Evolutionary conservation across 177 flowering plant genomes (phyloP).

Genomic region (Vitis hybrid): DNA sequence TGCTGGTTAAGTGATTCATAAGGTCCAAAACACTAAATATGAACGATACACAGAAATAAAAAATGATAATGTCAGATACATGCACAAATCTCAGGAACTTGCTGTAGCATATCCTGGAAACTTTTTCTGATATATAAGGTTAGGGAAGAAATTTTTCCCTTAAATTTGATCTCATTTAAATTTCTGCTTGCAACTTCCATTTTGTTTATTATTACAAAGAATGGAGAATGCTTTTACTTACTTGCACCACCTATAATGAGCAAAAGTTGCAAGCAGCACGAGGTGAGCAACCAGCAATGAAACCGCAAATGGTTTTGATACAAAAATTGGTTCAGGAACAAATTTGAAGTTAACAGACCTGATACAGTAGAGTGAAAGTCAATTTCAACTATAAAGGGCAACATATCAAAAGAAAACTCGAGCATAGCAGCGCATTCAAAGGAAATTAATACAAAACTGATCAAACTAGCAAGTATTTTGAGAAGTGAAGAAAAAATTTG

Average conservation of each 20-base stretch:
- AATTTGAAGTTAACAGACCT: conserved; percentile 99
- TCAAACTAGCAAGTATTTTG: not conserved
- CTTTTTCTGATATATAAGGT: not conserved
- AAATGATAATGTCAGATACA: no score
- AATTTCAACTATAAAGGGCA: no score
- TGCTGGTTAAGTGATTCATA: no score
- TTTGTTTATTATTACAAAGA: not conserved
- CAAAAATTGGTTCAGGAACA: conserved; percentile 72
- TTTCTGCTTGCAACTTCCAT: not conserved
- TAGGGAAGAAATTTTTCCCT: not conserved
- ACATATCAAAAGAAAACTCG: not conserved
- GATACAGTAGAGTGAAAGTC: conserved; percentile 20
- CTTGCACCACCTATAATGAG: conserved; percentile 94
- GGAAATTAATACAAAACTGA: not conserved
- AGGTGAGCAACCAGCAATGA: conserved; percentile 69
- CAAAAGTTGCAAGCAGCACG: conserved; percentile 51
- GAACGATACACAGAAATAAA: no score
- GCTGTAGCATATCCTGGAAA: not conserved
- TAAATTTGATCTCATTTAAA: not conserved
- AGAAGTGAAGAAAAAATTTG: not conserved
- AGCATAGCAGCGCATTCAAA: not conserved
- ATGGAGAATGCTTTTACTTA: conserved; percentile 31
- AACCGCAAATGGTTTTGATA: conserved; percentile 74
- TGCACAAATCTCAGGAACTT: no score
- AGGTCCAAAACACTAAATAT: no score